Evolutionary conservation across 1,284 basidiomycete genomes (phyloP).

Genomic region (Grifola frondosa): DNA sequence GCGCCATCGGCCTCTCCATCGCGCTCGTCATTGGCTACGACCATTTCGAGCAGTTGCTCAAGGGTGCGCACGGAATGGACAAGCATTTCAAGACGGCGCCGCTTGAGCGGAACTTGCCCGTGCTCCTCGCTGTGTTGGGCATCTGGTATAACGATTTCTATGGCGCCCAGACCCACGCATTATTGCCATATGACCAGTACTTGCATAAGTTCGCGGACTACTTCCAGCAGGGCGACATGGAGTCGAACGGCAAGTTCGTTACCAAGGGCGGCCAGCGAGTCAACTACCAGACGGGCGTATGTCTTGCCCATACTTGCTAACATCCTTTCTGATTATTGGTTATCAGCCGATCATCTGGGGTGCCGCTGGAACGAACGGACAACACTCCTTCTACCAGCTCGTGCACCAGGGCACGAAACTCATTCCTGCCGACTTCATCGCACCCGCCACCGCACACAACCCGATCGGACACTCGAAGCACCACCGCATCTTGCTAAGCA

Average conservation of each 20-base stretch:
- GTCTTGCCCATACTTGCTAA: constrained; percentile 30
- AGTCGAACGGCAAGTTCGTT: constrained; percentile 96
- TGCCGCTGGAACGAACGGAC: constrained; percentile 96
- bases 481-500: constrained; percentile 95
- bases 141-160: constrained; percentile 99
- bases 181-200: constrained; percentile 98
- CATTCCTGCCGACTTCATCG: constrained; percentile 94
- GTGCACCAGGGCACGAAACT: constrained; percentile 95
- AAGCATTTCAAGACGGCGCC: constrained; percentile 90
- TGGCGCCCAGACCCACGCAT: constrained; percentile 90
- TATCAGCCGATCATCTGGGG: constrained; percentile 98
- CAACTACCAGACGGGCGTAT: constrained; percentile 92
- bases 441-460: constrained; percentile 92
- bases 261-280: constrained; percentile 94
- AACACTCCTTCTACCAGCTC: constrained; percentile 99
- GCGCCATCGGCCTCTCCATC: constrained; percentile 95
- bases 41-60: constrained; percentile 88
- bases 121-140: constrained; percentile 88
- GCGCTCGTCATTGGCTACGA: constrained; percentile 92
- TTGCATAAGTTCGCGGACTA: constrained; percentile 99
- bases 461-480: constrained; percentile 85
- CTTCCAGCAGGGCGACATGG: constrained; percentile 99
- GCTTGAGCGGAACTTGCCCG: constrained; percentile 90
- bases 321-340: no score
- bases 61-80: constrained; percentile 97